A percentile compares a stretch with the other conserved stretches of the same genome.
phyloP scores from a whole-genome alignment of 352 stramenopile genomes.

The Paralagenidium karlingii region DNA sequence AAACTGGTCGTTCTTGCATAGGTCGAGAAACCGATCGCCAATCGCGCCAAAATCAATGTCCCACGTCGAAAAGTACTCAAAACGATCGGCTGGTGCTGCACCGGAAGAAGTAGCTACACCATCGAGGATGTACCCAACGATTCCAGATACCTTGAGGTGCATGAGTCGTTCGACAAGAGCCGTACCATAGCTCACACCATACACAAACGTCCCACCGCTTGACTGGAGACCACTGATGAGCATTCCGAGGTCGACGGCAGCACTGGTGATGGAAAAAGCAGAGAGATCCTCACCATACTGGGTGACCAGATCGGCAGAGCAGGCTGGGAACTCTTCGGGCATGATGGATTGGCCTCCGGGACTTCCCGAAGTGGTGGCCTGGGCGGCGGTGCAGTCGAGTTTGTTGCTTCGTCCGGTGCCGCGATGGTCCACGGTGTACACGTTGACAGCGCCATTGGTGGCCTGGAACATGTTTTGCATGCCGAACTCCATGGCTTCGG shows the following conservation, averaged over 20 bases:
- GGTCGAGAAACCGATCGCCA: too few relatives aligned
- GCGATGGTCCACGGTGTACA: conserved; percentile 46
- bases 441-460: conserved; percentile 16
- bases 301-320: conserved; percentile 7
- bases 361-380: conserved; percentile 19
- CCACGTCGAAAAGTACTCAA: too few relatives aligned
- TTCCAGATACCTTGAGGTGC: conserved; percentile 16
- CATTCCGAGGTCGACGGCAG: conserved; percentile 37
- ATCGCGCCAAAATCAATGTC: too few relatives aligned
- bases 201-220: conserved; percentile 30
- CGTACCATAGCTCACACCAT: conserved; percentile 56
- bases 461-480: too few relatives aligned
- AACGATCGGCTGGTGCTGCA: conserved; percentile 7
- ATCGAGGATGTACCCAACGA: conserved; percentile 41
- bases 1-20: too few relatives aligned
- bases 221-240: conserved; percentile 31
- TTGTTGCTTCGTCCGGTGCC: conserved; percentile 23
- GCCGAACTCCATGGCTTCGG: conserved; percentile 20
- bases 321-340: conserved; percentile 2
- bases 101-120: conserved; percentile 34
- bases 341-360: conserved; percentile 9
- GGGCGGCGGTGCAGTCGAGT: conserved; percentile 23
- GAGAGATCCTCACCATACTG: conserved; percentile 14
- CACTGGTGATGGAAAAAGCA: conserved; percentile 53
- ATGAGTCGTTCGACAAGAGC: conserved; percentile 46